Evolutionary conservation across 176 grass and related monocot species (phyloP).

Genomic region (Carex cristatella): DNA sequence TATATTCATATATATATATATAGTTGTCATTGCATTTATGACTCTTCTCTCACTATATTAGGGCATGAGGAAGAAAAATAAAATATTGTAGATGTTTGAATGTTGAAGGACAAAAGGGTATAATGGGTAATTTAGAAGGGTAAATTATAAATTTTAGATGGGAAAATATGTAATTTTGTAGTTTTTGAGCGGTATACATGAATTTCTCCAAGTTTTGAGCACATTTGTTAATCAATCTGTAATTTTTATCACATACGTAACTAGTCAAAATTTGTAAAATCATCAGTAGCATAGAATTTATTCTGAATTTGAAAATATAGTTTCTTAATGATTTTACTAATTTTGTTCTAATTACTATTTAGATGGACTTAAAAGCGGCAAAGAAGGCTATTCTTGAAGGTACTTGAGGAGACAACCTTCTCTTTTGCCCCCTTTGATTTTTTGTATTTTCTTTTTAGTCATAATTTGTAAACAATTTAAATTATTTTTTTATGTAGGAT

Average conservation of each 20-base stretch:
- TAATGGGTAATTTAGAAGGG: too few relatives aligned
- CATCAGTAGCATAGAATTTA: neutral
- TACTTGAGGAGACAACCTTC: constrained; percentile 29
- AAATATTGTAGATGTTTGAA: neutral
- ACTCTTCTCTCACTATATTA: neutral
- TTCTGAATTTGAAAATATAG: neutral
- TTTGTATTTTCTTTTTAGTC: neutral
- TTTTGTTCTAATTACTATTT: constrained; percentile 5
- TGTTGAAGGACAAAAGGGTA: neutral
- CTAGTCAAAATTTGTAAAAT: neutral
- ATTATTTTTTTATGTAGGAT: constrained; percentile 42
- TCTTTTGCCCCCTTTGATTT: neutral
- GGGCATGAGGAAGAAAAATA: neutral
- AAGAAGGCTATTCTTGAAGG: constrained; percentile 91
- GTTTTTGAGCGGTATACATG: too few relatives aligned
- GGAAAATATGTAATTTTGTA: too few relatives aligned
- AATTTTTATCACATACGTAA: neutral
- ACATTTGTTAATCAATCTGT: neutral
- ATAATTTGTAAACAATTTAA: neutral
- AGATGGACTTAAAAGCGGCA: constrained; percentile 86
- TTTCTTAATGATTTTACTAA: neutral
- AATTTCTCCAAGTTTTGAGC: neutral
- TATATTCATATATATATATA: neutral
- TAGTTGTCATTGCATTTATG: neutral
- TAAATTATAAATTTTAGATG: too few relatives aligned